Evolutionary conservation across 768 basidiomycete genomes (phyloP), one percentile per base, ranked within the genome.

Genomic region (Amanita rubescens): DNA sequence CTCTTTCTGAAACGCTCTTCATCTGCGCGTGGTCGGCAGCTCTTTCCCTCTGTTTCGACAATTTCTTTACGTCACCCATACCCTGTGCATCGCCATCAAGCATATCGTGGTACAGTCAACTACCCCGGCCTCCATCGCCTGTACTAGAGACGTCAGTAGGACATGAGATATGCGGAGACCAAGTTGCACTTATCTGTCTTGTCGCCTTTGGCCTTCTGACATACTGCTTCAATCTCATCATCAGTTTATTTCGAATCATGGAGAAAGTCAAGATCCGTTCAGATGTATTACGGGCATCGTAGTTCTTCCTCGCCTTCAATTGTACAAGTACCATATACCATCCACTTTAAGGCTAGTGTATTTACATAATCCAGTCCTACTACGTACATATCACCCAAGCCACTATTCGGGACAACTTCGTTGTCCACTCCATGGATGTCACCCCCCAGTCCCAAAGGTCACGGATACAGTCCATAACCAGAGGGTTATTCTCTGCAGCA

Each of bases 11-110:
- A 72, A 87, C 93, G 42, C 74, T 91, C 51, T 93, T 91, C 66
- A 92, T 93, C 60, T 94, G 92, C 68, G 81, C 87, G n/a, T 95
- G 92, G 91, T 91, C 90, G 54, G 88, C 90, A 30, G 84, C 87
- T 14, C 77, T 94, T 51, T 90, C 90, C 15, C 84, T 94, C 50
- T 83, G 81, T 57, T 91, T 94, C 69, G 90, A 94, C 75, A 91
- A 95, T 63, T 92, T 85, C 68, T 92, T 94, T 71, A 94, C 91
- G 4, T 89, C 90, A 3, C 71, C 82, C 20, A 79, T 94, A 43
- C 84, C 87, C 30, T 95, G 93, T 60, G 79, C 87, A 0, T 72
- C 83, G 3, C 60, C 69, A 3, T 75, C 77, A 17, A 71, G 69
- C 35, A 82, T 75, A 14, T 74, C 81, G 17, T 94, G 90, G 90